Base-by-base conservation (phyloP, 2,329 filamentous ascomycete species). In the Venturia aucupariae region DNA sequence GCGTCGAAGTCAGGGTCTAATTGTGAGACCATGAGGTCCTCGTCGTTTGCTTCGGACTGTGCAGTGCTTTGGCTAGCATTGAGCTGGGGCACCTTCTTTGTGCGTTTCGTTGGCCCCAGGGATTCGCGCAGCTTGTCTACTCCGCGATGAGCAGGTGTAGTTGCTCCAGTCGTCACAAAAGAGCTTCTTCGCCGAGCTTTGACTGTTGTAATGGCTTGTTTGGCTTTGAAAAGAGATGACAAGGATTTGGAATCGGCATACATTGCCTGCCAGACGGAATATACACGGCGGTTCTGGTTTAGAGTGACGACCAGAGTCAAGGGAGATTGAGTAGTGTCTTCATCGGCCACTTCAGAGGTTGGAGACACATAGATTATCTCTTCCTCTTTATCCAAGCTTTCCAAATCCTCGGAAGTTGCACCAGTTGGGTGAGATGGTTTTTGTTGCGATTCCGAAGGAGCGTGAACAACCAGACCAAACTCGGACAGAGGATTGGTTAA, bases 401-500 rank as follows among this genome's bases (percentile, higher is more conserved):
- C 63, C 19, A 60, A 24, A 60, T 51, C 30, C 64, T 62, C 38
- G 17, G 27, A 38, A 79, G 71, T 46, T 65, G 64, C 27, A 71
- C 70, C 48, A 66, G 32, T 61, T 27, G 51, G 51, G 66, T 54
- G 27, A 63, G 57, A 62, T 65, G 61, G 51, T 64, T 42, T 46
- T 51, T 41, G 42, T 41, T n/a, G 35, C 19, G n/a, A n/a, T 44
- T 60, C 38, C 7, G 59, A 38, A 10, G 62, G 62, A 27, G 32
- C 30, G 57, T 71, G 68, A 19, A 94, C 89, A 22, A 97, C 86
- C 54, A 96, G 78, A 1, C 92, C 93, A 70, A 97, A 82, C 69
- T 97, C 92, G 3, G 90, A 84, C 65, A 97, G 79, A 2, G 93
- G 93, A 71, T 96, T 90, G 3, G 89, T 92, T 60, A 99, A 80